phyloP scores from a whole-genome alignment of 306 rosid species.

The Cicer bijugum region DNA sequence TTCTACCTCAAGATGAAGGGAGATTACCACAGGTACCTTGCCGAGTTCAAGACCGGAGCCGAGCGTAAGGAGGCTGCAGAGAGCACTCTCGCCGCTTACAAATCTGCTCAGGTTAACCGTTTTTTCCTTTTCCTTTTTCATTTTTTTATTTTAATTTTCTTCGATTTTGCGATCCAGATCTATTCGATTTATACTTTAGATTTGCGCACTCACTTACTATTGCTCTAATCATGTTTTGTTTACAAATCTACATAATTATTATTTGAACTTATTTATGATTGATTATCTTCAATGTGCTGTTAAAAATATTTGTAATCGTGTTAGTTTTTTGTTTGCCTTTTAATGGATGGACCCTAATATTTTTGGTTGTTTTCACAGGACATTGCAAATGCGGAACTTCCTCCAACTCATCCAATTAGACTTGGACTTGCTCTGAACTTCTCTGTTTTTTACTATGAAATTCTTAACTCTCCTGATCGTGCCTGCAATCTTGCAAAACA shows the following conservation, averaged over 20 bases:
- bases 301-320: not conserved
- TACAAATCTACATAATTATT: not conserved
- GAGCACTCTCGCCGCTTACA: slow-evolving; percentile 94
- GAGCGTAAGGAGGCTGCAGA: slow-evolving; percentile 99
- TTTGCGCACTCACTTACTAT: not conserved
- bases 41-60: slow-evolving; percentile 97
- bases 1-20: slow-evolving; percentile 99
- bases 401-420: slow-evolving; percentile 97
- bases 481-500: slow-evolving; percentile 98
- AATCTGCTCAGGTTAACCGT: slow-evolving; percentile 82
- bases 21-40: slow-evolving; percentile 93
- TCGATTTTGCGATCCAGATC: slow-evolving; percentile 35
- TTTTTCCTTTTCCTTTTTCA: not conserved
- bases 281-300: not conserved
- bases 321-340: not conserved
- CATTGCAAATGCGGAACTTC: slow-evolving; percentile 83
- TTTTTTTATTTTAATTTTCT: not conserved
- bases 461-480: slow-evolving; percentile 97
- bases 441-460: slow-evolving; percentile 95
- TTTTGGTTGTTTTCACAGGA: slow-evolving; percentile 58
- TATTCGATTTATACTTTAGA: slow-evolving; percentile 22
- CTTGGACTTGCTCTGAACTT: slow-evolving; percentile 97
- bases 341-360: not conserved
- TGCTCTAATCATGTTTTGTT: not conserved
- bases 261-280: not conserved